A percentile compares a stretch with the other conserved stretches of the same genome.
Evolutionary conservation across 306 rosid genomes (phyloP).

Genomic region (Castanospermum australe): DNA sequence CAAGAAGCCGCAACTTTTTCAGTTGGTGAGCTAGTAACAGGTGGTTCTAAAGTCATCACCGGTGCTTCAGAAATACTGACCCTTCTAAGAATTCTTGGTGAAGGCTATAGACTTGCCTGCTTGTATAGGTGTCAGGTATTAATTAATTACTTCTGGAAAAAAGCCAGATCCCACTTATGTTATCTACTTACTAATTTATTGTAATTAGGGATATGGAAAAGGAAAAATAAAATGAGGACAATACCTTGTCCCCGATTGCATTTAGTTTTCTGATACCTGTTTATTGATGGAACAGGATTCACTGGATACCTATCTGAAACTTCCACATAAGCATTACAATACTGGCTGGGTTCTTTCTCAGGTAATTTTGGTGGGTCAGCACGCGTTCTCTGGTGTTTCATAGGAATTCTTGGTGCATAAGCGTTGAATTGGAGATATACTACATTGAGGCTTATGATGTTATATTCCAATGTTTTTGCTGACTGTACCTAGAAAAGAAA

Average conservation of each 20-base stretch:
- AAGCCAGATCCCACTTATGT: slow-evolving; percentile 11
- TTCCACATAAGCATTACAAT: slow-evolving; percentile 83
- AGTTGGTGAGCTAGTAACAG: slow-evolving; percentile 46
- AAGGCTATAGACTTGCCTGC: slow-evolving; percentile 92
- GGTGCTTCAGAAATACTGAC: slow-evolving; percentile 75
- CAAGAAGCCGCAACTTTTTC: slow-evolving; percentile 54
- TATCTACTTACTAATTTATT: background rate
- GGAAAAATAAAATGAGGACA: slow-evolving; percentile 3
- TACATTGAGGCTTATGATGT: background rate
- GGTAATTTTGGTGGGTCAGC: slow-evolving; percentile 48
- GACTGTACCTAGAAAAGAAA: background rate
- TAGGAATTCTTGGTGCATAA: background rate
- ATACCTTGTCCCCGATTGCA: slow-evolving; percentile 15
- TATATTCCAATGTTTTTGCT: background rate
- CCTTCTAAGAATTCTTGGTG: slow-evolving; percentile 86
- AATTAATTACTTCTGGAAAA: slow-evolving; percentile 11
- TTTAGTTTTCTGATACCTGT: slow-evolving; percentile 26
- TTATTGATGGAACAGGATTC: slow-evolving; percentile 70
- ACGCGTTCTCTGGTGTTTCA: background rate
- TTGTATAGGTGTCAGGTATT: slow-evolving; percentile 81
- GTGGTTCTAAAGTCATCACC: slow-evolving; percentile 51
- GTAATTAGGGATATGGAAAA: background rate
- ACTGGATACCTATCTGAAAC: slow-evolving; percentile 74
- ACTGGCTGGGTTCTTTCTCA: slow-evolving; percentile 98
- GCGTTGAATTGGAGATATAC: background rate